Evolutionary conservation across 2,329 filamentous ascomycete genomes (phyloP).

Genomic region (Stemphylium beticola): DNA sequence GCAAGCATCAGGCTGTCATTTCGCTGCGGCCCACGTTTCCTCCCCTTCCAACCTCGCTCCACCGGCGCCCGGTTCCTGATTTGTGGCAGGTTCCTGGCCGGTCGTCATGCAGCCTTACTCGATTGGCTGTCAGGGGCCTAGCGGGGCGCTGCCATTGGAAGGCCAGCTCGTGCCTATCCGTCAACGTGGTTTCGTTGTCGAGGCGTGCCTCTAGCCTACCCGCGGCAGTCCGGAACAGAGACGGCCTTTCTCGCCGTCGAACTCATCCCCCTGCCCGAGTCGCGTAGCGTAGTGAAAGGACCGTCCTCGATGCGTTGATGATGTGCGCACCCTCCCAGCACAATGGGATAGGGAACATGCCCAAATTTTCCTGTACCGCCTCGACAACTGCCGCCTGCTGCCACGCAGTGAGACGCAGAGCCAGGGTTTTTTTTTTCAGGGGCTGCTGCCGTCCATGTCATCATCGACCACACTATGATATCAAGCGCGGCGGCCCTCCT

Average conservation of each 20-base stretch:
- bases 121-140: slow-evolving; percentile 24
- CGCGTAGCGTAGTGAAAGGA: slow-evolving; percentile 19
- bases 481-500: slow-evolving; percentile 12
- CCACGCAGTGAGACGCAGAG: background rate
- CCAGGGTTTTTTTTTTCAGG: background rate
- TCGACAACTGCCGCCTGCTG: background rate
- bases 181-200: slow-evolving; percentile 36
- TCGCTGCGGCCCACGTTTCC: slow-evolving; percentile 23
- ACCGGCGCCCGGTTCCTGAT: slow-evolving; percentile 29
- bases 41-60: slow-evolving; percentile 26
- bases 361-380: background rate
- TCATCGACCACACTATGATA: slow-evolving; percentile 16
- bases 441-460: slow-evolving; percentile 19
- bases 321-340: slow-evolving; percentile 18
- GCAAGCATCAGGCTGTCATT: slow-evolving; percentile 28
- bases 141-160: slow-evolving; percentile 25
- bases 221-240: slow-evolving; percentile 37
- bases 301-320: slow-evolving; percentile 23
- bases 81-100: slow-evolving; percentile 40
- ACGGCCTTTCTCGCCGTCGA: slow-evolving; percentile 29
- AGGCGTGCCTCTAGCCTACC: slow-evolving; percentile 38
- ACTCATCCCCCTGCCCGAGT: slow-evolving; percentile 25
- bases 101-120: slow-evolving; percentile 41
- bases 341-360: background rate
- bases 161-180: slow-evolving; percentile 28